Conservation (phyloP, 176 grass and related monocot genomes). For the Eleusine coracana region DNA sequence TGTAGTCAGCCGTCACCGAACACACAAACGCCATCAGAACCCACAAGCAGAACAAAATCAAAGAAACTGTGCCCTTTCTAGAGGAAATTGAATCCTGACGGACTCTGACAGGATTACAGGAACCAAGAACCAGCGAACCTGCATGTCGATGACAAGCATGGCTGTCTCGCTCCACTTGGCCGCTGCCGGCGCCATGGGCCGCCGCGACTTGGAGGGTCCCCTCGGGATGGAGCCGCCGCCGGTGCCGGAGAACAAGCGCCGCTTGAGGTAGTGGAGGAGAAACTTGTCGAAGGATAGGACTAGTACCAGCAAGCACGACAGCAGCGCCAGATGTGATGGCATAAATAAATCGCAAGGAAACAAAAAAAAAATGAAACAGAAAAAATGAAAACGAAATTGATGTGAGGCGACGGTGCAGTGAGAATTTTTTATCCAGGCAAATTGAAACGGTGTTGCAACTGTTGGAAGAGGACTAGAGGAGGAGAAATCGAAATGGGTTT, state of each 20-base stretch:
- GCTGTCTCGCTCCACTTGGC: conserved; percentile 63
- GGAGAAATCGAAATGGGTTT: neutral
- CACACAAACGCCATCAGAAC: neutral
- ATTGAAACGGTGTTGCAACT: neutral
- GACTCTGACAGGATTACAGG: neutral
- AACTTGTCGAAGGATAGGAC: conserved; percentile 54
- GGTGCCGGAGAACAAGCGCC: conserved; percentile 35
- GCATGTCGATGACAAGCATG: conserved; percentile 88
- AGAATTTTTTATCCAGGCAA: neutral
- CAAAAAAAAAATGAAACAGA: neutral
- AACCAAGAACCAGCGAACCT: conserved; percentile 15
- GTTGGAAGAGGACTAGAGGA: neutral
- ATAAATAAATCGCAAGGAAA: conserved; percentile 36
- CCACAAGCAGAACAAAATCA: neutral
- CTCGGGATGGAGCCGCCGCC: neutral
- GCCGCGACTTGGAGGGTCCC: neutral
- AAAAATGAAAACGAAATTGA: conserved; percentile 21
- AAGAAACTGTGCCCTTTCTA: neutral
- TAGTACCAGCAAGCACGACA: conserved; percentile 49
- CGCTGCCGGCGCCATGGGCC: conserved; percentile 27
- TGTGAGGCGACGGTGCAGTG: neutral
- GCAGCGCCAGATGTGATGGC: conserved; percentile 57
- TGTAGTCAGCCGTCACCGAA: conserved; percentile 11
- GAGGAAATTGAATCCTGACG: neutral
- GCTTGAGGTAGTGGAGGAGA: conserved; percentile 53